Evolutionary conservation across 768 basidiomycete genomes (phyloP).

Genomic region (Suillus subluteus): DNA sequence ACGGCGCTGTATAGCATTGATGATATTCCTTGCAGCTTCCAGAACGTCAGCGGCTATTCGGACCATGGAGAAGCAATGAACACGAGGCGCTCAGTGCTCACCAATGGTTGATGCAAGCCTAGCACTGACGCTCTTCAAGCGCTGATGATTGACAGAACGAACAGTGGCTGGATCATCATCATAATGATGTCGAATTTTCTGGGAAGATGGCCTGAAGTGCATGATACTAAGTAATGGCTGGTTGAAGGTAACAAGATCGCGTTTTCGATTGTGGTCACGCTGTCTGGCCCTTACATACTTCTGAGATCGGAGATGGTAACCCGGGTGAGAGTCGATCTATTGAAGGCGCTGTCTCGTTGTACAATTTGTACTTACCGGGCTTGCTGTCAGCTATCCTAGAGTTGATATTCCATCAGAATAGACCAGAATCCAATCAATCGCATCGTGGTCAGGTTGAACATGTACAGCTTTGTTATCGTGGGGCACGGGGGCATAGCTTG

Average conservation of each 20-base stretch:
- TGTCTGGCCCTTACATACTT: neutral
- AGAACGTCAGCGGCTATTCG: neutral
- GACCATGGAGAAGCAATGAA: neutral
- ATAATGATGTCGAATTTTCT: slow-evolving; percentile 30
- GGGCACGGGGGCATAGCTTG: no score
- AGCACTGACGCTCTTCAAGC: slow-evolving; percentile 31
- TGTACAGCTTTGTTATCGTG: neutral
- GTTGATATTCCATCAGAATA: neutral
- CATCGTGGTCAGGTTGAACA: neutral
- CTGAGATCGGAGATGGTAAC: neutral
- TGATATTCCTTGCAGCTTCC: slow-evolving; percentile 55
- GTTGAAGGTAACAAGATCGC: neutral
- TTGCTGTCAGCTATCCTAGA: neutral
- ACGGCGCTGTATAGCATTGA: slow-evolving; percentile 49
- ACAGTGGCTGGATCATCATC: slow-evolving; percentile 33
- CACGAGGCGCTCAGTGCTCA: slow-evolving; percentile 19
- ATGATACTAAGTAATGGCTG: slow-evolving; percentile 15
- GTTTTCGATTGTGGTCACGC: neutral
- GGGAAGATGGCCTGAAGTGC: slow-evolving; percentile 28
- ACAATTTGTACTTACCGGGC: neutral
- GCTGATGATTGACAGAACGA: slow-evolving; percentile 26
- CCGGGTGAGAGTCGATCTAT: neutral
- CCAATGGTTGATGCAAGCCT: slow-evolving; percentile 34
- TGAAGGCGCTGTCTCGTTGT: neutral
- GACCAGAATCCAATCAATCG: neutral